Evolutionary conservation across 352 stramenopile genomes (phyloP), one percentile per base, ranked within the genome.

Genomic region (Elongisporangium anandrum): DNA sequence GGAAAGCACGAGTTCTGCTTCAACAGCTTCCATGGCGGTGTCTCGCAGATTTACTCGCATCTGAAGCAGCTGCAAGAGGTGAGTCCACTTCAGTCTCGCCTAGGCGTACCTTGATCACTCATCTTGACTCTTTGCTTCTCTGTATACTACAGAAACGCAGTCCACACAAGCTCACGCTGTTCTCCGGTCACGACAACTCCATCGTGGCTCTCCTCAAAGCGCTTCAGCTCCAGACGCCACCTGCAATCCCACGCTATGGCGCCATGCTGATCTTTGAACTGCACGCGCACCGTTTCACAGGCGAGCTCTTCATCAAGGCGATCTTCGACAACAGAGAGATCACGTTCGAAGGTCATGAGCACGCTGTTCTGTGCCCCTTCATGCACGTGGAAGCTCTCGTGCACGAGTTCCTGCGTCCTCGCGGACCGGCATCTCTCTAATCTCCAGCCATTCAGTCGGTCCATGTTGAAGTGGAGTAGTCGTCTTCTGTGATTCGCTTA

Each of bases 121-220:
- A n/a, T n/a, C n/a, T n/a, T n/a, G n/a, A n/a, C n/a, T n/a, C n/a
- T n/a, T n/a, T n/a, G n/a, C n/a, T 45, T 45, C 34, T 16, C 34
- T 45, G 34, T 45, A 12, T 45, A 45, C 12, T 15, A 17, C 12
- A 45, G 34, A 45, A 45, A 12, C 34, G 34, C 34, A 45, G 34
- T 34, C 54, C 54, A 7, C 74, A 81, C 69, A 87, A 80, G 52
- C 38, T 94, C 45, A 87, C 85, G 48, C 67, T 94, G 0, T 88
- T 91, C 68, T 94, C 85, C 0, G 80, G 75, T 0, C 85, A 94
- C 64, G 81, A 94, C 64, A 92, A 92, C 65, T 90, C 85, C 56
- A 67, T 94, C 16, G 80, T 94, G 24, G 81, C 81, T 49, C 63
- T 92, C 20, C 65, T 86, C 22, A 79, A 75, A 34, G 85, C 85